Conservation (phyloP, 306 rosid genomes). For the Oxytropis ochrocephala region DNA sequence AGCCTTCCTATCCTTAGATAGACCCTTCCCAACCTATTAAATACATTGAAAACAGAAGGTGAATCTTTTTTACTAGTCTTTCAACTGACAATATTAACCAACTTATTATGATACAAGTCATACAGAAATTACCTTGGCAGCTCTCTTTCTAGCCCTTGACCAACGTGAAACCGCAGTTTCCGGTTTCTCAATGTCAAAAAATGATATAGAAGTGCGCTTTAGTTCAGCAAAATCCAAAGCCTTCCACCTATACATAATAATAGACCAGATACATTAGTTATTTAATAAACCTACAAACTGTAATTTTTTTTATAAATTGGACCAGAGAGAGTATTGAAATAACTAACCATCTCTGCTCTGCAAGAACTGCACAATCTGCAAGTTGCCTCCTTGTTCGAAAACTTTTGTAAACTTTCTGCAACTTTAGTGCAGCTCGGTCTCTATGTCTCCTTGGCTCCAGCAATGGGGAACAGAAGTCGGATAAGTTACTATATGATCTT, state of each 20-base stretch:
- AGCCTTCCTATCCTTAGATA: conserved; percentile 74
- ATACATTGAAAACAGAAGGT: neutral
- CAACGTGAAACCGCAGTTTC: conserved; percentile 76
- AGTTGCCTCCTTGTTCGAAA: conserved; percentile 78
- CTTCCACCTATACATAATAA: conserved; percentile 68
- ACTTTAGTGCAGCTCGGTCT: conserved; percentile 60
- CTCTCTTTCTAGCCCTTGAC: conserved; percentile 74
- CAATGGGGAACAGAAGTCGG: conserved; percentile 17
- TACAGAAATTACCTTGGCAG: conserved; percentile 57
- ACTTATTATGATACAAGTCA: neutral
- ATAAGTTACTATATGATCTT: conserved; percentile 21
- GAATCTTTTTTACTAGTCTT: neutral
- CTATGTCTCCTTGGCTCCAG: conserved; percentile 14
- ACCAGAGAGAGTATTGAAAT: too few relatives aligned
- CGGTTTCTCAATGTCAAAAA: conserved; percentile 70
- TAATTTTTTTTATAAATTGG: too few relatives aligned
- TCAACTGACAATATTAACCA: neutral
- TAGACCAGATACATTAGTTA: too few relatives aligned
- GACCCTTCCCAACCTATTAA: conserved; percentile 77
- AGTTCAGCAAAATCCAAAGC: conserved; percentile 79
- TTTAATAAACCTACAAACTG: too few relatives aligned
- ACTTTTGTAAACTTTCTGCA: conserved; percentile 93
- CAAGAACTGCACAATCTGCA: conserved; percentile 89
- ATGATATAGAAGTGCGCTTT: conserved; percentile 73
- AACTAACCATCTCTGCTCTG: conserved; percentile 83